Evolutionary conservation across 345 rosid genomes (phyloP), one percentile per base, ranked within the genome.

Genomic region (Citrus australasica): DNA sequence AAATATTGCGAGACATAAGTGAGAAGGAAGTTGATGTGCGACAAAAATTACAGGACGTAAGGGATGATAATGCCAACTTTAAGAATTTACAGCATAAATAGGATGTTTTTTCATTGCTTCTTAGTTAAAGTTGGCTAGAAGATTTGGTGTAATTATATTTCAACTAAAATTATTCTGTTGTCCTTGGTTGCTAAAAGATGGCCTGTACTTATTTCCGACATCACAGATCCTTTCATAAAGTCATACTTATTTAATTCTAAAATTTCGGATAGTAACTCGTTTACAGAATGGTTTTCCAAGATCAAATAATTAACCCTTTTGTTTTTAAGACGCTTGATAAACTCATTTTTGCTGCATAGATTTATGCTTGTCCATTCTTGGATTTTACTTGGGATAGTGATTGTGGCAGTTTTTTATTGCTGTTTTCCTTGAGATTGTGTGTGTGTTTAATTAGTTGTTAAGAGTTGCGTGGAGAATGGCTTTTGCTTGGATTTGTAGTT

Each of bases 1-100:
- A 35, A 60, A 70, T 30, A 62, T 53, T 79, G 51, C 51, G 5
- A 46, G 51, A 46, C 51, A 46, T 13, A 46, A 46, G 25, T 11
- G 61, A 70, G 60, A 85, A 79, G 85, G 83, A 69, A 65, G 80
- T 61, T 35, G 84, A 79, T 69, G 59, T n/a, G 27, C 48, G 24
- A 40, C 83, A 35, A 60, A 70, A 42, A 62, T 55, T 79, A 17
- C 76, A 40, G 35, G 78, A 79, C 63, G 82, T 79, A 81, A 82
- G 90, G 79, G 66, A 24, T 67, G 66, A 66, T 67, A 25, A n/a
- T 30, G 4, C 55, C 46, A 58, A 32, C 64, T 51, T 48, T 38
- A 25, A 22, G 28, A 56, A 3, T 42, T 10, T 42, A 59, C 21
- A 30, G 21, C 24, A 51, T 55, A 37, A 37, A 70, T 37, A 51